Percentiles rank a stretch among this genome's conserved stretches.
Conservation (phyloP, 805 yeast genomes). For the Metschnikowia henanensis region DNA sequence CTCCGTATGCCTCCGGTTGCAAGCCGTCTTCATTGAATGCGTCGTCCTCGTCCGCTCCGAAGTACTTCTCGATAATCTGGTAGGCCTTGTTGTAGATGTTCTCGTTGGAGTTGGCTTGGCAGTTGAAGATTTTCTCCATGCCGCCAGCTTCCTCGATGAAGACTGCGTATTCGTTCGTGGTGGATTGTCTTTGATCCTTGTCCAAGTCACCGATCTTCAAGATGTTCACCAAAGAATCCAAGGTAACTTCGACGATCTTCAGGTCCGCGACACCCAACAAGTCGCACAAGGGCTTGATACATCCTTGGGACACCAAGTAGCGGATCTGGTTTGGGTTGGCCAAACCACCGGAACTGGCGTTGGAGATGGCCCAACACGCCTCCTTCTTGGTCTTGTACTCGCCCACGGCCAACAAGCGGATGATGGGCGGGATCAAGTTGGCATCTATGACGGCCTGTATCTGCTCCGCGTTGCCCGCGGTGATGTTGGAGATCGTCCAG, state of each 20-base stretch:
- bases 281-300: conserved; percentile 97
- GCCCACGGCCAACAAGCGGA: conserved; percentile 74
- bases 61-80: conserved; percentile 86
- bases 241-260: conserved; percentile 89
- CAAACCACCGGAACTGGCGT: conserved; percentile 95
- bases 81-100: conserved; percentile 91
- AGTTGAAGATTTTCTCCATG: conserved; percentile 90
- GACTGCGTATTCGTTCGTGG: conserved; percentile 83
- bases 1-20: conserved; percentile 77
- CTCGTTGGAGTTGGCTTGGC: conserved; percentile 90
- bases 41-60: conserved; percentile 80
- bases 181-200: conserved; percentile 68
- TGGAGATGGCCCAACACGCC: conserved; percentile 99
- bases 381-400: conserved; percentile 97
- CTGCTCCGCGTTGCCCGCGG: conserved; percentile 95
- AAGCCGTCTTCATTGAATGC: conserved; percentile 64
- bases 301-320: conserved; percentile 91
- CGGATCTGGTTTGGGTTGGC: conserved; percentile 90
- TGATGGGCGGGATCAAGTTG: conserved; percentile 88
- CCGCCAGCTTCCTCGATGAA: conserved; percentile 98
- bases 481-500: conserved; percentile 97
- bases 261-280: conserved; percentile 84
- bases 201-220: conserved; percentile 93
- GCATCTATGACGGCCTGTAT: conserved; percentile 96
- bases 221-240: conserved; percentile 93